Percentiles rank a stretch among this genome's conserved stretches.
Conservation (phyloP, 1,284 basidiomycete genomes). For the Ganoderma sp. region DNA sequence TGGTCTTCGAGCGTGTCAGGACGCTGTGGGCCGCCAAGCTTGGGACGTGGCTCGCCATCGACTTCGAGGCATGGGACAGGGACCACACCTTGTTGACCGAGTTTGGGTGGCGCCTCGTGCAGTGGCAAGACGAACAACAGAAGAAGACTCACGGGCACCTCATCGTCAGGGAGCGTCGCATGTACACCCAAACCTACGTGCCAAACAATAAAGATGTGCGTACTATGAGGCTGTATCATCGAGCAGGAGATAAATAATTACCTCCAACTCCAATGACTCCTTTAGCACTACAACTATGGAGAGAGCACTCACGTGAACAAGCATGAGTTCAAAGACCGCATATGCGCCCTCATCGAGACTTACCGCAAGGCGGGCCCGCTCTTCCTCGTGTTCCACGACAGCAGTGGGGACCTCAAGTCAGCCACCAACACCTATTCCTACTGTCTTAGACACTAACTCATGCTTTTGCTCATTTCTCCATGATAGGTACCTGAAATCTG, state of each 20-base stretch:
- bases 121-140: slow-evolving; percentile 58
- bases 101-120: slow-evolving; percentile 70
- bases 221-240: slow-evolving; percentile 7
- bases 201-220: slow-evolving; percentile 64
- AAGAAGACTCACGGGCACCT: slow-evolving; percentile 62
- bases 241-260: background rate
- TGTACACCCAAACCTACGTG: slow-evolving; percentile 68
- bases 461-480: background rate
- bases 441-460: background rate
- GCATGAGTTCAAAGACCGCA: slow-evolving; percentile 55
- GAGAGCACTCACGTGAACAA: slow-evolving; percentile 58
- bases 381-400: slow-evolving; percentile 83
- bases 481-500: slow-evolving; percentile 58
- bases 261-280: background rate
- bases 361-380: slow-evolving; percentile 59
- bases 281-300: slow-evolving; percentile 72
- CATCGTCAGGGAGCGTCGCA: slow-evolving; percentile 66
- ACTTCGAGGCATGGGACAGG: slow-evolving; percentile 82
- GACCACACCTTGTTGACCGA: slow-evolving; percentile 76
- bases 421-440: slow-evolving; percentile 28
- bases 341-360: slow-evolving; percentile 55
- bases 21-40: slow-evolving; percentile 61
- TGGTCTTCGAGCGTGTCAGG: slow-evolving; percentile 71
- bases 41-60: slow-evolving; percentile 76
- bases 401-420: slow-evolving; percentile 74